Conservation (phyloP, 768 basidiomycete genomes). For the Lyophyllum atratum region DNA sequence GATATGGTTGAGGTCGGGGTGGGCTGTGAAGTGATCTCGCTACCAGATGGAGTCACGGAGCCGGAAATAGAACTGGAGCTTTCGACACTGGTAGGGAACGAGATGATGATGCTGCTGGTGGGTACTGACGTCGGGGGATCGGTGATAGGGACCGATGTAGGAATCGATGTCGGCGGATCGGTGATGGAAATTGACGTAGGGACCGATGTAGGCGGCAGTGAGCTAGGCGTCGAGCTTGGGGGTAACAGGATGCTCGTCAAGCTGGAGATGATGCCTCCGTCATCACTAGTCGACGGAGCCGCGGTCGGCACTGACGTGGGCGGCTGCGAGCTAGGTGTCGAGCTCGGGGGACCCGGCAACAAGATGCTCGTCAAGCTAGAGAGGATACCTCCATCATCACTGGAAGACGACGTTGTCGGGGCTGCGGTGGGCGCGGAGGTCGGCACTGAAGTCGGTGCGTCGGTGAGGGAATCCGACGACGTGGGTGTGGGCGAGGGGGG, state of each 20-base stretch:
- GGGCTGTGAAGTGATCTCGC: not conserved
- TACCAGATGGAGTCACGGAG: not conserved
- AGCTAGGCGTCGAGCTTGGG: not conserved
- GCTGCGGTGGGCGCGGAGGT: not conserved
- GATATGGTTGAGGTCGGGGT: constrained; percentile 23
- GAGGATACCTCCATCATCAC: constrained; percentile 3
- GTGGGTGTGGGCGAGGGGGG: not conserved
- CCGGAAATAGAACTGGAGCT: not conserved
- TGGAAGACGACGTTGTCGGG: no score
- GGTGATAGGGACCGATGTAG: not conserved
- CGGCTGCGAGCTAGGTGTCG: not conserved
- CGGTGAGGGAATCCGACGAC: not conserved
- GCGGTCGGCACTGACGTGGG: no score
- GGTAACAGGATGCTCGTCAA: constrained; percentile 8
- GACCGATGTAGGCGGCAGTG: not conserved
- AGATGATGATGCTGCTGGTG: constrained; percentile 14
- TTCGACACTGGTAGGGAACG: constrained; percentile 15
- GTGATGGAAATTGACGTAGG: not conserved
- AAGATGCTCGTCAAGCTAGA: constrained; percentile 8
- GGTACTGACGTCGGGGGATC: constrained; percentile 1
- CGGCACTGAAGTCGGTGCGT: not conserved
- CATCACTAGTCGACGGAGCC: not conserved
- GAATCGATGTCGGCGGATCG: constrained; percentile 1
- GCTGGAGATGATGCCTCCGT: constrained; percentile 1
- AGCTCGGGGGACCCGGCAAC: not conserved